Evolutionary conservation across 139 green algal species (phyloP), one percentile per base, ranked within the genome.

Genomic region (Edaphochlamys debaryana): DNA sequence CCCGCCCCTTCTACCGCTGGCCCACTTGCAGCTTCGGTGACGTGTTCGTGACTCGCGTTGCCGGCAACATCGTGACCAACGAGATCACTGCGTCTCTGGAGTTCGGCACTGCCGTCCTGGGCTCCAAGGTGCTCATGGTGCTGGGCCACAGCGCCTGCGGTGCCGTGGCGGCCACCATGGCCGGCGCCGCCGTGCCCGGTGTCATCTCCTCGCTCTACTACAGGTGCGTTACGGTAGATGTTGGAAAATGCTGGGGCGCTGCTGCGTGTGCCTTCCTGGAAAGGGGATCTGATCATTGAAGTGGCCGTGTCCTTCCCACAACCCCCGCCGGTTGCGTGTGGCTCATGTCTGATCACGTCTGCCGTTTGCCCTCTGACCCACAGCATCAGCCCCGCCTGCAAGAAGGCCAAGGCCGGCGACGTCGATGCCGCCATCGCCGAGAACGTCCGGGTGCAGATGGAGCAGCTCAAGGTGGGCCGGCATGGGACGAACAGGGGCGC

Each of bases 241-340:
- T 54, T 23, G 48, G 48, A 63, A 63, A 63, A 22, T 17, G 54
- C 54, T 17, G 11, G 54, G 54, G 54, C 54, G 54, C 54, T 58
- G 50, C 7, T 29, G 50, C 4, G 50, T 58, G 48, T 54, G 15
- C 66, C 82, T 89, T 13, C 82, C 94, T 67, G 94, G 98, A 84
- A 93, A 93, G 0, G 95, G 98, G 94, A 95, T 92, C 84, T 92
- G 90, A 82, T 96, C 97, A 83, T 89, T 98, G 8, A 97, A 96
- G 91, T 90, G 95, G 80, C 93, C 87, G 93, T 54, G 93, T 93
- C 74, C 98, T 98, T 88, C 92, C 90, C 25, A 89, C 94, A 63
- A 82, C 41, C 17, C 64, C 58, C 66, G 13, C 40, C 62, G 41
- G 19, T 17, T 17, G 54, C 30, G 54, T 30, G 20, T 29, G 54